Percentiles rank a stretch among this genome's conserved stretches.
Evolutionary conservation across 2,329 filamentous ascomycete genomes (phyloP).

Genomic region (Fusarium robinianum): DNA sequence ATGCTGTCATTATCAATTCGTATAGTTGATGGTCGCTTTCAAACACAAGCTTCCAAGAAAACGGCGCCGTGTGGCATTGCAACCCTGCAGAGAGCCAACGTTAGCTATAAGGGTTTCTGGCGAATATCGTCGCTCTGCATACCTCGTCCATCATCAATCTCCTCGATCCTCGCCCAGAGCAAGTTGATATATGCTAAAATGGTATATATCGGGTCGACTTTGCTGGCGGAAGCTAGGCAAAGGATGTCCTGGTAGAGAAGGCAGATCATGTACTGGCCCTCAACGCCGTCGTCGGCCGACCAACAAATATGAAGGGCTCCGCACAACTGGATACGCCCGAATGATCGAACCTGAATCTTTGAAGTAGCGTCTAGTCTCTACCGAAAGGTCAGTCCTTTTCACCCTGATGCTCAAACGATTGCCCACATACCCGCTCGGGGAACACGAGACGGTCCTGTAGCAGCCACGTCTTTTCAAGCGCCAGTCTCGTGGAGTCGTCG

Average conservation of each 20-base stretch:
- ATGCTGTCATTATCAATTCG: constrained; percentile 86
- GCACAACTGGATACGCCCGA: constrained; percentile 81
- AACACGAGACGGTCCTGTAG: constrained; percentile 83
- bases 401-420: background rate
- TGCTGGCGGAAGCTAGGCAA: constrained; percentile 71
- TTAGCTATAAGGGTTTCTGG: constrained; percentile 7
- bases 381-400: background rate
- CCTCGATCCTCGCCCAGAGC: constrained; percentile 67
- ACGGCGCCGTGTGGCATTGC: constrained; percentile 83
- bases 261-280: constrained; percentile 83
- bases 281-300: constrained; percentile 68
- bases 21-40: constrained; percentile 76
- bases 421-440: constrained; percentile 66
- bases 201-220: constrained; percentile 69
- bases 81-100: constrained; percentile 63
- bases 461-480: constrained; percentile 81
- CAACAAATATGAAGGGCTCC: constrained; percentile 84
- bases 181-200: constrained; percentile 76
- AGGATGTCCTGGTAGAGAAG: constrained; percentile 82
- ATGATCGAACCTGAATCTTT: constrained; percentile 71
- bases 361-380: constrained; percentile 57
- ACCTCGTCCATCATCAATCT: constrained; percentile 77
- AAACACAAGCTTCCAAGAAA: constrained; percentile 92
- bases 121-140: constrained; percentile 30
- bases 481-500: constrained; percentile 68